Percentiles rank a stretch among this genome's conserved stretches.
Conservation (phyloP, 805 yeast genomes). For the Candida orba region DNA sequence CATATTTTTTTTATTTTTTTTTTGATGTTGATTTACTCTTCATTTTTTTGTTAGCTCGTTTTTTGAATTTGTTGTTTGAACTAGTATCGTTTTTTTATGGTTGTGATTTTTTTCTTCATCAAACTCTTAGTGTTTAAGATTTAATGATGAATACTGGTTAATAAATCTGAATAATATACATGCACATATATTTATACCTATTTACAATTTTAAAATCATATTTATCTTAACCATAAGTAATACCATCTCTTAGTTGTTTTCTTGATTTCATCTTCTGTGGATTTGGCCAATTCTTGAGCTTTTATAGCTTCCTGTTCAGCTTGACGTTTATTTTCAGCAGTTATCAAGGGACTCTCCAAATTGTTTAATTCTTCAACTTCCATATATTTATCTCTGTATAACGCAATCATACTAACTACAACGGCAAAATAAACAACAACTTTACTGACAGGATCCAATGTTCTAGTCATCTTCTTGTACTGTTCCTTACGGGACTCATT, state of each 20-base stretch:
- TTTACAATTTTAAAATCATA: neutral
- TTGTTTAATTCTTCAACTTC: conserved; percentile 34
- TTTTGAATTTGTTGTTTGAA: too few species aligned
- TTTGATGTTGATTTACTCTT: too few species aligned
- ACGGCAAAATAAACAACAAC: conserved; percentile 42
- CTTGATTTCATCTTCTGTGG: neutral
- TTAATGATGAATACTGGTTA: neutral
- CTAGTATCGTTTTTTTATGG: too few species aligned
- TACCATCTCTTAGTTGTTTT: conserved; percentile 18
- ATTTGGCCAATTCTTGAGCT: conserved; percentile 5
- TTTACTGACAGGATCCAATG: conserved; percentile 52
- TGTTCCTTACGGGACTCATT: conserved; percentile 37
- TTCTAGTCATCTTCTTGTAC: conserved; percentile 39
- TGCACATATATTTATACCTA: neutral
- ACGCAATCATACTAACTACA: conserved; percentile 42
- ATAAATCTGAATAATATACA: neutral
- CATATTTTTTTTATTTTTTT: too few species aligned
- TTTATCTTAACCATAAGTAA: conserved; percentile 21
- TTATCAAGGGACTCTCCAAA: conserved; percentile 30
- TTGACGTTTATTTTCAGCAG: conserved; percentile 29
- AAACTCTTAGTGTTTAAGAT: too few species aligned
- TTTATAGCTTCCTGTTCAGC: conserved; percentile 7
- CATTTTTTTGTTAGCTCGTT: too few species aligned
- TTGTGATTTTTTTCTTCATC: too few species aligned
- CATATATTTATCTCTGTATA: conserved; percentile 46